Percentiles rank a stretch among this genome's conserved stretches.
These are phyloP conservation scores for Yamadazyma siamensis DNA, from an alignment of 1,139 yeast genomes.

Conservation along the genomic window DNA sequence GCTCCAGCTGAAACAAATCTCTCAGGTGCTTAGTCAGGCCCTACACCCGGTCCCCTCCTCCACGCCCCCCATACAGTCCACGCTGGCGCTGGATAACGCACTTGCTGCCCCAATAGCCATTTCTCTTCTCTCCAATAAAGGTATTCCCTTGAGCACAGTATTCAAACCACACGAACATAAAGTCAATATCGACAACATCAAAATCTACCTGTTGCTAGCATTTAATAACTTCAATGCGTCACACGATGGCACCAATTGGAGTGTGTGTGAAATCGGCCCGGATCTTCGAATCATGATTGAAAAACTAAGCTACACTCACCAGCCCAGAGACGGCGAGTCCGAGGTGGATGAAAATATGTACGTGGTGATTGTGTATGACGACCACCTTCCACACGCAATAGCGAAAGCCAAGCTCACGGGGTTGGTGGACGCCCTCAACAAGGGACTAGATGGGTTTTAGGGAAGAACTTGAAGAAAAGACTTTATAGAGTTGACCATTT, in stretches of 20 bases:
- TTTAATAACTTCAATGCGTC: conserved; percentile 26
- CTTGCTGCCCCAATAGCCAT: conserved; percentile 31
- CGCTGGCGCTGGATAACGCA: too few relatives aligned
- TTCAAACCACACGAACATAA: conserved; percentile 15
- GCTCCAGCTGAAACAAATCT: conserved; percentile 48
- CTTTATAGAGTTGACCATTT: not conserved
- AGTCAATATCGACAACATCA: conserved; percentile 37
- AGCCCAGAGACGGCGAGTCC: not conserved
- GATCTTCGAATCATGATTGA: conserved; percentile 28
- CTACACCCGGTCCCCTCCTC: conserved; percentile 3
- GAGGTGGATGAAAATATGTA: conserved; percentile 7
- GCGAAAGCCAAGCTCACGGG: conserved; percentile 45
- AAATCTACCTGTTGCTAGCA: conserved; percentile 45
- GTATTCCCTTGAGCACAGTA: conserved; percentile 42
- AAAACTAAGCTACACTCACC: conserved; percentile 11
- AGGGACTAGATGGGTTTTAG: conserved; percentile 32
- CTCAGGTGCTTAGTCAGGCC: conserved; percentile 41
- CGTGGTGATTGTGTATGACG: conserved; percentile 13
- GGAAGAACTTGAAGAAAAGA: conserved; percentile 1
- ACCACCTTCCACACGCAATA: conserved; percentile 28
- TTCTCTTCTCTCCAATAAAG: conserved; percentile 41
- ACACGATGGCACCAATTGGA: conserved; percentile 23
- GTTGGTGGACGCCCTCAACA: conserved; percentile 25
- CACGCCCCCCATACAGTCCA: too few relatives aligned
- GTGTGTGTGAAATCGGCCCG: conserved; percentile 30